Evolutionary conservation across 2,329 filamentous ascomycete species (phyloP).

Genomic region (Aspergillus chevalieri): DNA sequence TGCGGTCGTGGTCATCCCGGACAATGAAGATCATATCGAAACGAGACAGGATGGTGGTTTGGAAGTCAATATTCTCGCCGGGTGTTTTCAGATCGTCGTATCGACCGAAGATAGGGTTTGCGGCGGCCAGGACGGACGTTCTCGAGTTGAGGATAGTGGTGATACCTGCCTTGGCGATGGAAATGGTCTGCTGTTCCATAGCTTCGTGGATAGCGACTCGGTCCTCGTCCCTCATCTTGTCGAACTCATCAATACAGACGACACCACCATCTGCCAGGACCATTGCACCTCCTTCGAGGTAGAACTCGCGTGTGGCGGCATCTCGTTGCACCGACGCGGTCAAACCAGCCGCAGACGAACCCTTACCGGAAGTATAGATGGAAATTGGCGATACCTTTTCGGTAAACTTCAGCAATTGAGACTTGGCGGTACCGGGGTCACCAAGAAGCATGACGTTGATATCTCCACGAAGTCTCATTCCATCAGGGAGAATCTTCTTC

Average conservation of each 20-base stretch:
- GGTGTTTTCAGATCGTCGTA: conserved; percentile 98
- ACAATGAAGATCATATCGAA: conserved; percentile 99
- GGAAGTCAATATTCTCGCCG: conserved; percentile 98
- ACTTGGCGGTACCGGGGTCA: conserved; percentile 97
- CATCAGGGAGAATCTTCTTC: conserved; percentile 95
- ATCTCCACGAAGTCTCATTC: conserved; percentile 94
- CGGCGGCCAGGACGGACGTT: conserved; percentile 89
- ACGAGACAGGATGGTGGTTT: conserved; percentile 94
- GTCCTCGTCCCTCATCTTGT: conserved; percentile 99
- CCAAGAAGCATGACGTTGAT: conserved; percentile 96
- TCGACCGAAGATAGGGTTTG: conserved; percentile 94
- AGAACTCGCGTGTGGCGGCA: conserved; percentile 87
- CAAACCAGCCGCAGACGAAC: conserved; percentile 92
- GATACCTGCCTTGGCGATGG: conserved; percentile 96
- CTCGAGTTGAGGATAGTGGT: conserved; percentile 95
- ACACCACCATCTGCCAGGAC: conserved; percentile 94
- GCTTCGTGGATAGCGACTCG: conserved; percentile 97
- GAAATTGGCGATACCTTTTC: conserved; percentile 94
- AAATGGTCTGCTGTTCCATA: conserved; percentile 99
- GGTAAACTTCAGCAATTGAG: conserved; percentile 93
- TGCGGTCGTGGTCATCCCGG: conserved; percentile 84
- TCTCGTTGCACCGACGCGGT: conserved; percentile 96
- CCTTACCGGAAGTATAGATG: conserved; percentile 98
- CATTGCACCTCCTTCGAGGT: conserved; percentile 97
- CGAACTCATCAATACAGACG: conserved; percentile 98